phyloP scores from a whole-genome alignment of 2,329 filamentous ascomycete genomes.

The Clonostachys byssicola region DNA sequence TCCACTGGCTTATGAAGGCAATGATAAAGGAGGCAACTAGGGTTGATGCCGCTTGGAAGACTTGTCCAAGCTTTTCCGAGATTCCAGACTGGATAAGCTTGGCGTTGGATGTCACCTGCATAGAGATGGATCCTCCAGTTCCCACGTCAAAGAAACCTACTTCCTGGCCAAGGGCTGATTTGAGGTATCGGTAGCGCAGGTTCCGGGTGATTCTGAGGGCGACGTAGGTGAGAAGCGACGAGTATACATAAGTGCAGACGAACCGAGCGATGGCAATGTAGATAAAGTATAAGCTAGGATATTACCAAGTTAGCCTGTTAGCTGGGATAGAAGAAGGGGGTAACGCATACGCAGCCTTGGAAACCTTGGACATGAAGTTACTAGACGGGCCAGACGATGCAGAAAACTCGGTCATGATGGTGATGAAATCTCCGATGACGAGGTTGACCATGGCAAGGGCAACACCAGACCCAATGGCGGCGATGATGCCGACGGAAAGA shows the following conservation, averaged over 20 bases:
- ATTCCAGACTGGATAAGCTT: constrained; percentile 39
- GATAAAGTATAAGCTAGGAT: constrained; percentile 45
- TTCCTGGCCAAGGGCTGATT: constrained; percentile 41
- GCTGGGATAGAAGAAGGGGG: neutral
- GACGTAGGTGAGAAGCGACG: constrained; percentile 32
- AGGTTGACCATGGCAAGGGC: constrained; percentile 53
- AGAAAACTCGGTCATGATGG: constrained; percentile 53
- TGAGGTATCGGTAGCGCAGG: constrained; percentile 30
- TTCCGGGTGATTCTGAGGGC: constrained; percentile 28
- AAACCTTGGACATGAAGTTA: constrained; percentile 45
- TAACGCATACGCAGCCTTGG: constrained; percentile 31
- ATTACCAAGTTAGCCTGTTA: neutral
- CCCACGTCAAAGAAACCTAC: constrained; percentile 49
- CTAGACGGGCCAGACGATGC: constrained; percentile 32
- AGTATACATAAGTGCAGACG: constrained; percentile 47
- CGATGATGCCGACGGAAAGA: constrained; percentile 25
- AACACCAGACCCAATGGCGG: constrained; percentile 28
- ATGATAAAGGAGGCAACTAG: constrained; percentile 32
- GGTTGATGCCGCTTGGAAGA: constrained; percentile 31
- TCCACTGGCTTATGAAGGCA: constrained; percentile 34
- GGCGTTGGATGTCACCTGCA: constrained; percentile 42
- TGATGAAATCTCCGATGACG: constrained; percentile 50
- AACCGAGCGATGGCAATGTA: constrained; percentile 55
- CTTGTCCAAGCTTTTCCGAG: constrained; percentile 37
- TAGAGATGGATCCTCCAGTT: constrained; percentile 35